Conservation (phyloP, 2,329 filamentous ascomycete species). For the Sclerotinia minor region DNA sequence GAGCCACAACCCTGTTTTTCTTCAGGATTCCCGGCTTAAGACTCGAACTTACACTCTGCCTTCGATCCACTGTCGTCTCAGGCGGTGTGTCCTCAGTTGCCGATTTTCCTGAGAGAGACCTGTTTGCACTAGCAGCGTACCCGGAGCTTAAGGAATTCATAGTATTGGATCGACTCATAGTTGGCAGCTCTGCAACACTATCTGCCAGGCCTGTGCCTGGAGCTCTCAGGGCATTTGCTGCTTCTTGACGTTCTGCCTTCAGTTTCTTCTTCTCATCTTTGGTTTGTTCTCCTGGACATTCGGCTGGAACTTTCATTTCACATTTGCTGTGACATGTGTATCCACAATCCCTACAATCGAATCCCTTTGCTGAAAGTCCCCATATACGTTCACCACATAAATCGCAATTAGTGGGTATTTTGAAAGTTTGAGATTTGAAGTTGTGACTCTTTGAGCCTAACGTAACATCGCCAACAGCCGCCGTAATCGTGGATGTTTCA, state of each 20-base stretch:
- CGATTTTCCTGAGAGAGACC: conserved; percentile 65
- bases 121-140: conserved; percentile 75
- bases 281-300: conserved; percentile 88
- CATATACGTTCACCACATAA: conserved; percentile 95
- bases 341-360: conserved; percentile 93
- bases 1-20: conserved; percentile 78
- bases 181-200: conserved; percentile 62
- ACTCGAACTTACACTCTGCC: conserved; percentile 29
- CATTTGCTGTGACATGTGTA: conserved; percentile 99
- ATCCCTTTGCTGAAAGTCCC: conserved; percentile 94
- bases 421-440: conserved; percentile 98
- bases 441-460: conserved; percentile 93
- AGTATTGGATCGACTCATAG: conserved; percentile 74
- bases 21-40: conserved; percentile 40
- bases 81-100: conserved; percentile 53
- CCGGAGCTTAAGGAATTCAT: conserved; percentile 89
- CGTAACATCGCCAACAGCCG: conserved; percentile 87
- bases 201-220: conserved; percentile 43
- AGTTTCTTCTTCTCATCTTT: conserved; percentile 97
- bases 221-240: conserved; percentile 55
- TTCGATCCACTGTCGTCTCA: conserved; percentile 31
- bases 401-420: conserved; percentile 98
- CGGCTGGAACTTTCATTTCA: conserved; percentile 96
- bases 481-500: conserved; percentile 90
- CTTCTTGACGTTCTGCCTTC: conserved; percentile 80